A percentile compares a stretch with the other conserved stretches of the same genome.
Evolutionary conservation across 169 alveolate genomes (phyloP).

Genomic region (Eimeria praecox): DNA sequence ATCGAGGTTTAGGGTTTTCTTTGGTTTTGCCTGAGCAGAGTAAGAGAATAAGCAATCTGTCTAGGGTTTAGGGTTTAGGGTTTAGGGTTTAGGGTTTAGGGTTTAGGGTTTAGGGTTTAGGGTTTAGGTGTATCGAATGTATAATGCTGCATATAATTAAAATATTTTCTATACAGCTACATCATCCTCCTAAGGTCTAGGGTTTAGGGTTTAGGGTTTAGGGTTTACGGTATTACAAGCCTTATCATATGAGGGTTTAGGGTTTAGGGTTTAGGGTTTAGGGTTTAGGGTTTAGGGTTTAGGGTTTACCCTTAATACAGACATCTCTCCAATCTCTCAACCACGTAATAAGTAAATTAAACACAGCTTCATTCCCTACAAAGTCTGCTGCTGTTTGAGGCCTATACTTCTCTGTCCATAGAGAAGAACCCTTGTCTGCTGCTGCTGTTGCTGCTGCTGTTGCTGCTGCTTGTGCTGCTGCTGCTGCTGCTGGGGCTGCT

Average conservation of each 20-base stretch:
- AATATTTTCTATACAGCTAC: no score
- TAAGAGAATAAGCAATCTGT: background rate
- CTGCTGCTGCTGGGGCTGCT: no score
- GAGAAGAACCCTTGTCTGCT: conserved; percentile 11
- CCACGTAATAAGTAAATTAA: conserved; percentile 95
- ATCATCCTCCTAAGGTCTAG: no score
- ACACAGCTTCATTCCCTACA: conserved; percentile 94
- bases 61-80: no score
- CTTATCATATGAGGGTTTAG: no score
- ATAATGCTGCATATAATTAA: no score
- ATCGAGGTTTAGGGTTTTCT: conserved; percentile 21
- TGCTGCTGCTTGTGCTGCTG: background rate
- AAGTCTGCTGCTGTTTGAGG: conserved; percentile 95
- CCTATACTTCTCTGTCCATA: conserved; percentile 97
- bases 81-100: no score
- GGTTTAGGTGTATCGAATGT: no score
- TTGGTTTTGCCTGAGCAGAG: background rate
- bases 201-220: background rate
- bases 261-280: conserved; percentile 7
- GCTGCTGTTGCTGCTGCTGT: conserved; percentile 53
- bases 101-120: conserved; percentile 3
- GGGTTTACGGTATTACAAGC: no score
- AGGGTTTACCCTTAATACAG: conserved; percentile 89
- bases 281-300: conserved; percentile 24
- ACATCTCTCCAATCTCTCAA: conserved; percentile 96